Base-by-base conservation (phyloP, 306 rosid genomes). In the Luffa aegyptiaca region DNA sequence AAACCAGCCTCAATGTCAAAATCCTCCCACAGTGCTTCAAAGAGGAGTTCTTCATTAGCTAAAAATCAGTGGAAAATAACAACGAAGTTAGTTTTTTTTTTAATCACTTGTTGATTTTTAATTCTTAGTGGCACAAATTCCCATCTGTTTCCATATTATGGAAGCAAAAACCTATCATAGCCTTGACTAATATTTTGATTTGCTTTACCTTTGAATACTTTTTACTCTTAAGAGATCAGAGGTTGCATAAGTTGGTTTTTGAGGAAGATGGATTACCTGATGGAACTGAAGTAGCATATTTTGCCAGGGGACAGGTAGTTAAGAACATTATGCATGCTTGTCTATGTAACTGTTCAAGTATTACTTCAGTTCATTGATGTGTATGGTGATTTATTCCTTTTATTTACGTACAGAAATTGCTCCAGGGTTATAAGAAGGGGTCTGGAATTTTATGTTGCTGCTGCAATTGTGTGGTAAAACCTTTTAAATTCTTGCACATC, bases 201-300 rank as follows among this genome's bases (percentile, higher is more conserved):
- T 61, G 42, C 68, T 39, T 79, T 53, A 9, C 36, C 26, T 45
- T 79, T 48, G 62, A 48, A 75, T 81, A 62, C 18, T 37, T 83
- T 83, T 20, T 78, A 45, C 82, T 85, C 80, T 83, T 35, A 56
- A 95, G 99, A 92, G 83, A 93, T 84, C 93, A 90, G 82, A 89
- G 88, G 80, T 75, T 95, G 78, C 97, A 95, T 89, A 95, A 89
- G 88, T 81, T 95, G 87, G 93, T 95, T 84, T 95, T 95, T 81
- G 97, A 95, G 88, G 92, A 95, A 70, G 89, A 84, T 83, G 99
- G 97, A 80, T 86, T 95, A 82, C 99, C 97, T 80, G 96, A 95
- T 88, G 99, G 99, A 86, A 88, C 97, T 53, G 97, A 89, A 90
- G 92, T 95, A 66, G 97, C 97, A 61, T 95, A 95, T 90, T 95